Evolutionary conservation across 2,329 filamentous ascomycete species (phyloP).

Genomic region (Alternaria gaisen): DNA sequence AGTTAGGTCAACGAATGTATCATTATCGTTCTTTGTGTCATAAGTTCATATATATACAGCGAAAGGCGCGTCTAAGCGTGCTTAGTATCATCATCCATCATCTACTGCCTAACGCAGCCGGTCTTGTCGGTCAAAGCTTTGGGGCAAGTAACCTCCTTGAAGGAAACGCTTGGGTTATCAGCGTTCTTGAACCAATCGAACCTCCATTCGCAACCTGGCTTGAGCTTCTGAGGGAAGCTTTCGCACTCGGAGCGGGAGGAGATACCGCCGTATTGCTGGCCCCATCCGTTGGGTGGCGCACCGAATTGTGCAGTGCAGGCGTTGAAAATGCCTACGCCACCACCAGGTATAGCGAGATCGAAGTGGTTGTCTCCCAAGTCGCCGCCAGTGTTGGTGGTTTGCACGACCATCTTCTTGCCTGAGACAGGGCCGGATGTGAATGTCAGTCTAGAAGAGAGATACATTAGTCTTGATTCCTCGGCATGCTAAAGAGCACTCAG

Average conservation of each 20-base stretch:
- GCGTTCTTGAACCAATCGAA: constrained; percentile 50
- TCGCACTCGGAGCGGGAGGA: constrained; percentile 44
- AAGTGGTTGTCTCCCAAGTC: constrained; percentile 51
- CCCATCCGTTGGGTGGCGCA: constrained; percentile 46
- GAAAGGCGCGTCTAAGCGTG: neutral
- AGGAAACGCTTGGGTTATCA: constrained; percentile 46
- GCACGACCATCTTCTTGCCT: constrained; percentile 71
- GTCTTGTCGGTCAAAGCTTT: constrained; percentile 41
- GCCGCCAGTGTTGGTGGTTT: constrained; percentile 68
- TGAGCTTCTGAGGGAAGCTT: constrained; percentile 45
- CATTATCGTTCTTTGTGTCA: neutral
- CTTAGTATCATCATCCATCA: neutral
- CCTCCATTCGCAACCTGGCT: constrained; percentile 49
- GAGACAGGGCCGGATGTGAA: constrained; percentile 65
- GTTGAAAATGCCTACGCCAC: constrained; percentile 49
- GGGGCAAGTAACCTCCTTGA: constrained; percentile 48
- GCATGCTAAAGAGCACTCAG: neutral
- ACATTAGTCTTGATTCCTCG: constrained; percentile 9
- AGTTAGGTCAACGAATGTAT: neutral
- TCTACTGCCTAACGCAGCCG: constrained; percentile 35
- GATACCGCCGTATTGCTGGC: constrained; percentile 47
- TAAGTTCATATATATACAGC: constrained; percentile 10
- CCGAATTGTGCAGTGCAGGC: constrained; percentile 46
- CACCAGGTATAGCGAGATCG: constrained; percentile 50
- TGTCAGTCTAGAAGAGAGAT: constrained; percentile 54